These are phyloP conservation scores for Typha latifolia DNA, from an alignment of 176 grass and related monocot species.

Conservation along the genomic window DNA sequence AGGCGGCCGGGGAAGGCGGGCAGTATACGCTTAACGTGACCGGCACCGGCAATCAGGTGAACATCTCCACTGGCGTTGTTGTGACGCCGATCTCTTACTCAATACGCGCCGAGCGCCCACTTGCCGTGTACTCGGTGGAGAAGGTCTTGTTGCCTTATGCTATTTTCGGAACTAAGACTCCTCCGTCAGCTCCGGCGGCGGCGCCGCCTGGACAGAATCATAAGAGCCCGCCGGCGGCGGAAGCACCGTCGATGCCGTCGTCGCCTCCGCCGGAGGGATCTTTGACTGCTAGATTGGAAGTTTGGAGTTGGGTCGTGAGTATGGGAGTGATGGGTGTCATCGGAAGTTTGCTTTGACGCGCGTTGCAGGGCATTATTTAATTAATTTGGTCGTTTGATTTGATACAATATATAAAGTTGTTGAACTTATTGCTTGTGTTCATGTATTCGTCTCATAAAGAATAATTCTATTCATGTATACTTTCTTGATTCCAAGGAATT, in stretches of 20 bases:
- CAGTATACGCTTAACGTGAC: neutral
- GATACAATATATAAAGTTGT: neutral
- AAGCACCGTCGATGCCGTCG: neutral
- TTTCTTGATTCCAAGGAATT: no score
- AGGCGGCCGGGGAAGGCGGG: neutral
- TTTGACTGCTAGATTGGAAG: neutral
- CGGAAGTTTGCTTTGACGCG: neutral
- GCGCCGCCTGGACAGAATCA: slow-evolving; percentile 26
- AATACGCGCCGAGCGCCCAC: slow-evolving; percentile 40
- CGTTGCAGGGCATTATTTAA: neutral
- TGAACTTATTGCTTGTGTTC: neutral
- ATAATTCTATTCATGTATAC: no score
- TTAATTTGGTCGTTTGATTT: neutral
- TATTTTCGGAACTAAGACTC: slow-evolving; percentile 62
- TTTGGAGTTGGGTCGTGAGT: neutral
- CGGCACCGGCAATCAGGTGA: slow-evolving; percentile 15
- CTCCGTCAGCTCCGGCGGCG: slow-evolving; percentile 27
- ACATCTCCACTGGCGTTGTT: slow-evolving; percentile 69
- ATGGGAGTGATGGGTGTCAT: neutral
- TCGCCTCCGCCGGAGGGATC: neutral
- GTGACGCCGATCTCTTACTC: slow-evolving; percentile 26
- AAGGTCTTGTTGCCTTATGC: slow-evolving; percentile 62
- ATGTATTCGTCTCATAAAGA: neutral
- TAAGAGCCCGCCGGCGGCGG: slow-evolving; percentile 7
- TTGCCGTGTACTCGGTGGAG: slow-evolving; percentile 58